Conservation (phyloP, 768 basidiomycete species). For the Glaciozyma antarctica region DNA sequence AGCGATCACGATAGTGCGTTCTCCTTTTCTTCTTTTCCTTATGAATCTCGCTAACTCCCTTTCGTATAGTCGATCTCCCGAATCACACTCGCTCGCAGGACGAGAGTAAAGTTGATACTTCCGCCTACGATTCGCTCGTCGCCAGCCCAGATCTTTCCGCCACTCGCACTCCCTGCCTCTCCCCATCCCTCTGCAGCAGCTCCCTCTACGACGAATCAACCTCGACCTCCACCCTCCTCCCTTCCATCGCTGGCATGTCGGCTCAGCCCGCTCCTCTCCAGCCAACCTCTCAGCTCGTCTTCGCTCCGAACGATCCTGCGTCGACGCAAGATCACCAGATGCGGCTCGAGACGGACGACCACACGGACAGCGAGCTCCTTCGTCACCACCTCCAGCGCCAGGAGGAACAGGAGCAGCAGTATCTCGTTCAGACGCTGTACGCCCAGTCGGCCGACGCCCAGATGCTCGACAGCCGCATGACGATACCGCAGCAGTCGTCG, state of each 20-base stretch:
- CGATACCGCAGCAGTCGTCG: background rate
- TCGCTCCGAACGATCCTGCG: no score
- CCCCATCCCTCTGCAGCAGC: constrained; percentile 11
- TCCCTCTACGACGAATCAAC: constrained; percentile 8
- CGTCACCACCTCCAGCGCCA: background rate
- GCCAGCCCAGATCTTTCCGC: constrained; percentile 12
- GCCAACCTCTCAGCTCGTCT: background rate
- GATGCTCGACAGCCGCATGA: background rate
- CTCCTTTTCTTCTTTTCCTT: background rate
- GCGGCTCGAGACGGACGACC: background rate
- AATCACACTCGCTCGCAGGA: background rate
- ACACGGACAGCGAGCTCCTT: background rate
- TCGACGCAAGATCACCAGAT: background rate
- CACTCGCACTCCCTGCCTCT: constrained; percentile 4
- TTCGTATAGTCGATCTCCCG: constrained; percentile 4
- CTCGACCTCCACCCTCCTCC: constrained; percentile 5
- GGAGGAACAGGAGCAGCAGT: constrained; percentile 1
- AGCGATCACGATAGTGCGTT: constrained; percentile 17
- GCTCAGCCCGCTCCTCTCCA: background rate
- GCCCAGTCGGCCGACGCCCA: background rate
- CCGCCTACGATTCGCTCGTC: constrained; percentile 6
- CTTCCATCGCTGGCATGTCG: background rate
- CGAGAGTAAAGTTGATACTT: constrained; percentile 3
- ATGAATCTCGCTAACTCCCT: background rate
- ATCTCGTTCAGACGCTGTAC: background rate